These are phyloP conservation scores for Eucalyptus guilfoylei DNA, from an alignment of 345 rosid species.

Conservation along the genomic window DNA sequence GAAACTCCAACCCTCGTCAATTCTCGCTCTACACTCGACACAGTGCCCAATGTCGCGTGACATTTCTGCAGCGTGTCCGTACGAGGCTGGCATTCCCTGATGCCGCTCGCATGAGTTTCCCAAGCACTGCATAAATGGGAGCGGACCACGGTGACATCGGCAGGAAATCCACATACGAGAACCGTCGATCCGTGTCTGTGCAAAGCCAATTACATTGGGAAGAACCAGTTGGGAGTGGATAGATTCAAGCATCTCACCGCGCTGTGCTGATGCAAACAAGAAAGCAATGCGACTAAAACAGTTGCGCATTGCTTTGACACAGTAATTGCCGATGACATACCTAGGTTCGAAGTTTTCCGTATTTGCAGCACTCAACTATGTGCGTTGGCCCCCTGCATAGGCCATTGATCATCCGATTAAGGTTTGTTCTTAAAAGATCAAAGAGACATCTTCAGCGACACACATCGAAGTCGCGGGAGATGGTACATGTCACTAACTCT, in stretches of 20 bases:
- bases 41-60: neutral
- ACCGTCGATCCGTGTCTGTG: neutral
- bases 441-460: neutral
- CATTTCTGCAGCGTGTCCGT: slow-evolving; percentile 41
- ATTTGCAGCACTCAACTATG: neutral
- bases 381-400: neutral
- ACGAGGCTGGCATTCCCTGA: slow-evolving; percentile 40
- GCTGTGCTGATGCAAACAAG: neutral
- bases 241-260: neutral
- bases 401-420: neutral
- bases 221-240: neutral
- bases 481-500: neutral
- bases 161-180: neutral
- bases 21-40: neutral
- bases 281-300: neutral
- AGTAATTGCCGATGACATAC: too few species aligned
- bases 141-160: neutral
- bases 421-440: neutral
- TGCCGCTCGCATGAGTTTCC: slow-evolving; percentile 21
- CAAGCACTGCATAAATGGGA: slow-evolving; percentile 18
- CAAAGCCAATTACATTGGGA: neutral
- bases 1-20: neutral
- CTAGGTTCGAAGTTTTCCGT: neutral
- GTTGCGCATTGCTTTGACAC: neutral
- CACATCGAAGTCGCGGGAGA: neutral